Base-by-base conservation (phyloP, 1,284 basidiomycete genomes). In the Waitea zeae region DNA sequence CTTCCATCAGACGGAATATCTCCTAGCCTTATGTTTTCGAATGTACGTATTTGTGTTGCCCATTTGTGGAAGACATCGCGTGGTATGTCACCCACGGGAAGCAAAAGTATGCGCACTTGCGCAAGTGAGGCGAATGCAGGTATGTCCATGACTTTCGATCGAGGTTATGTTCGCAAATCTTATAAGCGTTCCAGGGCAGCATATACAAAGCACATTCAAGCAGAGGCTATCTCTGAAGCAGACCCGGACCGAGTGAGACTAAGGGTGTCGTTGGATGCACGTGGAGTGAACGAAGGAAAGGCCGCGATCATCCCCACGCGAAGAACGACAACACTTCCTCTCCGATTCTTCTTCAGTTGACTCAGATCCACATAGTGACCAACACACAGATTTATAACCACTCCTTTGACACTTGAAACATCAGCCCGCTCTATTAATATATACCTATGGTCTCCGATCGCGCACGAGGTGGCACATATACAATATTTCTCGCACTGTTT, bases 1-100 rank as follows among this genome's bases (percentile, higher is more conserved):
- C 72, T 76, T 30, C 66, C 64, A 49, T 80, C 78, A 18, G 76
- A 67, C 13, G 82, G 80, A 35, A 89, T 76, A 47, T 89, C 86
- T 20, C 70, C 71, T 17, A 88, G 61, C 33, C 75, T 67, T 41
- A 89, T 67, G 35, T 64, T 59, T 37, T 80, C 71, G 43, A 86
- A 75, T 18, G 63, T 65, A 33, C 70, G 62, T 39, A 89, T 70
- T 46, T 84, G 72, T 31, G 65, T 54, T 3, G 74, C 68, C 61
- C 78, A 79, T 42, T 62, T 62, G 36, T 83, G 72, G 44, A 81
- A 88, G 2, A 62, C 56, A 20, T 64, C 42, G 33, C 63, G 61
- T 5, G 66, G 59, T 43, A 87, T 81, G 14, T 66, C 54, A 29
- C 82, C 82, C 9, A 88, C 71, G 11, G 84, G 84, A 27, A 88